Base-by-base conservation (phyloP, 805 yeast species). In the Torulaspora quercuum region DNA sequence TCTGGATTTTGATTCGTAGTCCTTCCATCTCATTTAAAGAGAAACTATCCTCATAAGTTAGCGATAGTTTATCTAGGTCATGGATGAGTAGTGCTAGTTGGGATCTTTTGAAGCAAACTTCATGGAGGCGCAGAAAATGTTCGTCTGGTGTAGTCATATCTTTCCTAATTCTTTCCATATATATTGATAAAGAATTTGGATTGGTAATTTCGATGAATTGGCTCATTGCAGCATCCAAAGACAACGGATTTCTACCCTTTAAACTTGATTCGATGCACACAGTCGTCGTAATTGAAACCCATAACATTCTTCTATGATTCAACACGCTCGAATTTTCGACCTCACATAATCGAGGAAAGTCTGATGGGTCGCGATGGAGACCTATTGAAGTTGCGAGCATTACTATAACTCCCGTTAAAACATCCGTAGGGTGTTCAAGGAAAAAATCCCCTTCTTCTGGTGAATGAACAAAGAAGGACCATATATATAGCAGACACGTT, bases 391-490 rank as follows among this genome's bases (percentile, higher is more conserved):
- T 49, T 3, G 64, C 53, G 24, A 59, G 28, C 50, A 53, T 52
- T 29, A 53, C 44, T 9, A 59, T 48, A 6, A 57, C 29, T 17
- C 63, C 57, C n/a, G 50, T 44, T 2, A 61, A 44, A 9, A 57
- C 49, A 42, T 57, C 64, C 2, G 65, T 57, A 12, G 65, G 63
- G 25, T 58, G 60, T 23, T 50, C 63, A 21, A 51, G 39, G 33
- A 58, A 55, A 16, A 54, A 52, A 41, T 61, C 64, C 15, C 62
- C 61, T 40, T 57, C 57, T 30, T 60, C 64, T 1, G 65, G 64
- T 1, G 65, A 53, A 33, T 57, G 51, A 8, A 52, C 61, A 21
- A 52, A 53, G 26, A 52, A 55, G 9, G 61, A 44, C 65, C 65
- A 60, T 19, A 57, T 48, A 29, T 55, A 60, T 28, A 57, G 43